Percentiles rank a stretch among this genome's conserved stretches.
Conservation (phyloP, 2,329 filamentous ascomycete genomes). For the Didymella glomerata region DNA sequence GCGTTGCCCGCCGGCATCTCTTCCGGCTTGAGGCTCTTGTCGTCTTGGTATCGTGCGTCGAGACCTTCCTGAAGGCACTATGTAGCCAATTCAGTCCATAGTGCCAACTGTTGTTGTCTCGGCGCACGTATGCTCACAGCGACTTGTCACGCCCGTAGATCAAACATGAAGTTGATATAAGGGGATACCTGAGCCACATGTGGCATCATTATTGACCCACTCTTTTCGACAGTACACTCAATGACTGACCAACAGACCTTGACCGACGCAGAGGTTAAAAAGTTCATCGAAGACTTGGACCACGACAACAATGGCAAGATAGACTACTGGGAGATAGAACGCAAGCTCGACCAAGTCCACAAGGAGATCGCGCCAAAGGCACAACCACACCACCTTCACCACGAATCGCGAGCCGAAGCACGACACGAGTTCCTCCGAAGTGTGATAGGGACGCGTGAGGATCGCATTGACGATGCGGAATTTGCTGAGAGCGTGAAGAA, state of each 20-base stretch:
- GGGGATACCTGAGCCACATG: conserved; percentile 24
- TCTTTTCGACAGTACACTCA: neutral
- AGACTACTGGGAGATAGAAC: conserved; percentile 62
- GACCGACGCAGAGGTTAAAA: conserved; percentile 59
- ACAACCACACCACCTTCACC: conserved; percentile 57
- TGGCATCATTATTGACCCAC: conserved; percentile 13
- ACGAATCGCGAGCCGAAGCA: conserved; percentile 49
- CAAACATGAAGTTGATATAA: conserved; percentile 17
- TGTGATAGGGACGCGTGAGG: conserved; percentile 57
- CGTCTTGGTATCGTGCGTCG: conserved; percentile 29
- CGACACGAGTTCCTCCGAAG: conserved; percentile 63
- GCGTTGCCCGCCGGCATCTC: conserved; percentile 23
- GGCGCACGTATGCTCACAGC: conserved; percentile 39
- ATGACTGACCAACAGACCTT: conserved; percentile 42
- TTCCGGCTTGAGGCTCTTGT: conserved; percentile 39
- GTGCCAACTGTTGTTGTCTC: conserved; percentile 28
- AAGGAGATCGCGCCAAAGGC: conserved; percentile 60
- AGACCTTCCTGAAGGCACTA: conserved; percentile 19
- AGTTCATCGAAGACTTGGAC: conserved; percentile 64
- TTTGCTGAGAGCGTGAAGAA: conserved; percentile 56
- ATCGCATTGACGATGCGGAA: conserved; percentile 57
- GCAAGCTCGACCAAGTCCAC: conserved; percentile 63
- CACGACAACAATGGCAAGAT: conserved; percentile 62
- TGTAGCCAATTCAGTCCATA: conserved; percentile 15
- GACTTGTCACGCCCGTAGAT: conserved; percentile 19